A percentile compares a stretch with the other conserved stretches of the same genome.
phyloP scores from a whole-genome alignment of 73 alveolate species.

The Paramecium sexaurelia region DNA sequence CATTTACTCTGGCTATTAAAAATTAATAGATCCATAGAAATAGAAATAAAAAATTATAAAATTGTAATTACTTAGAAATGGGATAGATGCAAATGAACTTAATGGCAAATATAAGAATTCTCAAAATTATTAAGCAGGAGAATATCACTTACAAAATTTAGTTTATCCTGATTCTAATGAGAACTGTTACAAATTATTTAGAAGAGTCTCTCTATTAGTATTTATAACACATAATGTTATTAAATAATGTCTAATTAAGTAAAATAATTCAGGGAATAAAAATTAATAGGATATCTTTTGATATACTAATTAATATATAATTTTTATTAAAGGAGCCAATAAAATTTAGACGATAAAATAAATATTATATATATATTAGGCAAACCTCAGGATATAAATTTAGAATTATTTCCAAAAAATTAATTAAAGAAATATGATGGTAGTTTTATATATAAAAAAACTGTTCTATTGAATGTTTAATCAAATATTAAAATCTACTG shows the following conservation, averaged over 20 bases:
- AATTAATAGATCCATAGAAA: constrained; percentile 58
- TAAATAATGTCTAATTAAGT: neutral
- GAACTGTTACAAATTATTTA: constrained; percentile 79
- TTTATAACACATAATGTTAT: constrained; percentile 11
- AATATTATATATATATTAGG: constrained; percentile 64
- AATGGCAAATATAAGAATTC: constrained; percentile 80
- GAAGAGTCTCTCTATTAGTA: constrained; percentile 88
- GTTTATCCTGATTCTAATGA: constrained; percentile 37
- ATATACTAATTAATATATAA: constrained; percentile 72
- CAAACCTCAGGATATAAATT: constrained; percentile 58
- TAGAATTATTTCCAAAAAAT: constrained; percentile 21
- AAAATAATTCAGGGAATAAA: no score
- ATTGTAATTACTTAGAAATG: constrained; percentile 79
- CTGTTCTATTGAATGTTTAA: neutral
- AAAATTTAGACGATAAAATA: constrained; percentile 71
- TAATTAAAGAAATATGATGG: constrained; percentile 46
- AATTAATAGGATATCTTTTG: constrained; percentile 84
- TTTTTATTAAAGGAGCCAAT: constrained; percentile 74
- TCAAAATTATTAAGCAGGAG: constrained; percentile 83
- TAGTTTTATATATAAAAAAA: neutral
- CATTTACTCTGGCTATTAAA: constrained; percentile 86
- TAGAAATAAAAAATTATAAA: constrained; percentile 90
- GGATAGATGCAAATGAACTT: constrained; percentile 86
- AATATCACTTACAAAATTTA: constrained; percentile 75
- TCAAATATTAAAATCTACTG: constrained; percentile 39